Conservation (phyloP, 106 monocot genomes). For the Acorus gramineus region DNA sequence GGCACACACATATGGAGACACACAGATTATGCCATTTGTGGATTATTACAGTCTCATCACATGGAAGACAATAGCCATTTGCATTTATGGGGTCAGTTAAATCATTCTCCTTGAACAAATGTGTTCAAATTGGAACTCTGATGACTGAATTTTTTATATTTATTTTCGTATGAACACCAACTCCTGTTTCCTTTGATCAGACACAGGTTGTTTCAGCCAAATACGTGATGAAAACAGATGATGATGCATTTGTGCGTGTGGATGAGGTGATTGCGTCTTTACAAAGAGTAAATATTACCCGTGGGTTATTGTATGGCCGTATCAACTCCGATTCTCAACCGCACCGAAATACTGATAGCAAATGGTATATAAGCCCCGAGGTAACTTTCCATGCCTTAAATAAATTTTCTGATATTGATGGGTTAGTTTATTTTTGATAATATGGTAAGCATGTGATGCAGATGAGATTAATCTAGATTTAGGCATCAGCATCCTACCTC, state of each 20-base stretch:
- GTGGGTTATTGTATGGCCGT: constrained; percentile 49
- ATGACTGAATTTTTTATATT: too few relatives aligned
- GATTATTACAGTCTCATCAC: constrained; percentile 89
- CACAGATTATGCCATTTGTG: constrained; percentile 91
- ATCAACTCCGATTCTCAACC: constrained; percentile 50
- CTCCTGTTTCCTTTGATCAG: constrained; percentile 18
- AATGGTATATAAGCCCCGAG: constrained; percentile 67
- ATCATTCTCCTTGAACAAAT: background rate
- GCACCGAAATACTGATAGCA: constrained; percentile 48
- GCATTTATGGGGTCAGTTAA: constrained; percentile 63
- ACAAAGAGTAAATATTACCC: constrained; percentile 20
- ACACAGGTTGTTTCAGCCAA: constrained; percentile 48
- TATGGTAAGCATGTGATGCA: too few relatives aligned
- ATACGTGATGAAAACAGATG: constrained; percentile 49
- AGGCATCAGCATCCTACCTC: too few relatives aligned
- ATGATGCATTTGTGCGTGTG: constrained; percentile 49
- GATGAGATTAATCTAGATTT: too few relatives aligned
- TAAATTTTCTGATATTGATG: too few relatives aligned
- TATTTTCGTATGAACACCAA: too few relatives aligned
- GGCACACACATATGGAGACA: constrained; percentile 77
- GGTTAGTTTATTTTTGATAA: background rate
- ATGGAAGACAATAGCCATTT: constrained; percentile 88
- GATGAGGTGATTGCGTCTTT: constrained; percentile 46
- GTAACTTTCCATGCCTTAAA: constrained; percentile 16
- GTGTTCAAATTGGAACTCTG: too few relatives aligned